phyloP scores from a whole-genome alignment of 129 eudicot genomes.

The Flaveria robusta region DNA sequence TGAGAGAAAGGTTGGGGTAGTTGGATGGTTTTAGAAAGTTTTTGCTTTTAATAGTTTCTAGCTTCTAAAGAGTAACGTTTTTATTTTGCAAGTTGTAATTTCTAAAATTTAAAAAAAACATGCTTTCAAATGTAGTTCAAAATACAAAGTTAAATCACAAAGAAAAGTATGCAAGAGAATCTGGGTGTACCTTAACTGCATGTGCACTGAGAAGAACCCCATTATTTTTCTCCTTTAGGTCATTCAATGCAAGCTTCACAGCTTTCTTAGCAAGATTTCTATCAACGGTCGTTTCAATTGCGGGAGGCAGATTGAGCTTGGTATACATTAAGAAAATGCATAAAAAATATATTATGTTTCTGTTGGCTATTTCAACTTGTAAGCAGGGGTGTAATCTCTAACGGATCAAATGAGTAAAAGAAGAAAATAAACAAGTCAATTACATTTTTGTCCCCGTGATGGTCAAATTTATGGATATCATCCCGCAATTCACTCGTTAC shows the following conservation, averaged over 20 bases:
- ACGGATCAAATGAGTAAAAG: background rate
- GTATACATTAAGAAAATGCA: constrained; percentile 54
- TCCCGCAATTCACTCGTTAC: background rate
- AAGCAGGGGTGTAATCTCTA: background rate
- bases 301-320: constrained; percentile 42
- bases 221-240: constrained; percentile 68
- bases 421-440: background rate
- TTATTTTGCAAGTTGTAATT: constrained; percentile 16
- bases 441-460: background rate
- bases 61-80: background rate
- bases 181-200: constrained; percentile 67
- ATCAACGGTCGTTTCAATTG: constrained; percentile 39
- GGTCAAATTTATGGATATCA: background rate
- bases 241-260: constrained; percentile 63
- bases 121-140: background rate
- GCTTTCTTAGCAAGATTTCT: constrained; percentile 60
- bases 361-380: background rate
- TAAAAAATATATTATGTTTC: background rate
- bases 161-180: constrained; percentile 3
- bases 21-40: background rate
- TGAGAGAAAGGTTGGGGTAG: background rate
- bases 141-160: background rate
- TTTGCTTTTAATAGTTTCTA: background rate
- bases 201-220: constrained; percentile 82
- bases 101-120: background rate